A percentile compares a stretch with the other conserved stretches of the same genome.
These are phyloP conservation scores for Botrytis deweyae DNA, from an alignment of 2,329 filamentous ascomycete species.

Conservation along the genomic window DNA sequence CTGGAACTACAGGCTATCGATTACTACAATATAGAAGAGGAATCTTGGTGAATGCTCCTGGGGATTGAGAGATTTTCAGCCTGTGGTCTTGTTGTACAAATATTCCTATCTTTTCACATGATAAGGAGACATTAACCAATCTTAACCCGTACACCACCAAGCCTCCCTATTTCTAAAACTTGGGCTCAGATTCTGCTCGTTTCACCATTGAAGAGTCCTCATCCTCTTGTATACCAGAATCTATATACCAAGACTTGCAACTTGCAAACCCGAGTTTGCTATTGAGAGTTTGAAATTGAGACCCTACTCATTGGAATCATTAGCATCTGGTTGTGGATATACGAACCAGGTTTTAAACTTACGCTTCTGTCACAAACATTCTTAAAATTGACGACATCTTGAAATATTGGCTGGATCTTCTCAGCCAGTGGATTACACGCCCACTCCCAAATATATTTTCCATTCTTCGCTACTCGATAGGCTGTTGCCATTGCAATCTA, in stretches of 20 bases:
- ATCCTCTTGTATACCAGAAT: slow-evolving; percentile 3
- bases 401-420: slow-evolving; percentile 29
- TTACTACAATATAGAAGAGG: neutral
- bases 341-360: neutral
- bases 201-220: slow-evolving; percentile 7
- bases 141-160: no score
- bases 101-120: neutral
- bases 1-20: neutral
- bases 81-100: neutral
- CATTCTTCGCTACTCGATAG: slow-evolving; percentile 29
- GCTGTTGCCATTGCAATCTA: slow-evolving; percentile 28
- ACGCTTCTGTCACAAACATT: slow-evolving; percentile 28
- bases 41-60: accelerated
- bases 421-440: slow-evolving; percentile 27
- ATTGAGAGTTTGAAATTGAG: slow-evolving; percentile 1
- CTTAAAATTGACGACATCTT: slow-evolving; percentile 29
- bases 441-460: slow-evolving; percentile 32
- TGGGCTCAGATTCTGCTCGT: neutral
- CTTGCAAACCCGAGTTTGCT: neutral
- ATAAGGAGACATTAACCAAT: no score
- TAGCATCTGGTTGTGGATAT: neutral
- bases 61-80: accelerated
- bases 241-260: slow-evolving; percentile 16
- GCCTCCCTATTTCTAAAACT: no score
- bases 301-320: neutral